Base-by-base conservation (phyloP, 23 red algal genomes). In the Cyanidioschyzon merolae region DNA sequence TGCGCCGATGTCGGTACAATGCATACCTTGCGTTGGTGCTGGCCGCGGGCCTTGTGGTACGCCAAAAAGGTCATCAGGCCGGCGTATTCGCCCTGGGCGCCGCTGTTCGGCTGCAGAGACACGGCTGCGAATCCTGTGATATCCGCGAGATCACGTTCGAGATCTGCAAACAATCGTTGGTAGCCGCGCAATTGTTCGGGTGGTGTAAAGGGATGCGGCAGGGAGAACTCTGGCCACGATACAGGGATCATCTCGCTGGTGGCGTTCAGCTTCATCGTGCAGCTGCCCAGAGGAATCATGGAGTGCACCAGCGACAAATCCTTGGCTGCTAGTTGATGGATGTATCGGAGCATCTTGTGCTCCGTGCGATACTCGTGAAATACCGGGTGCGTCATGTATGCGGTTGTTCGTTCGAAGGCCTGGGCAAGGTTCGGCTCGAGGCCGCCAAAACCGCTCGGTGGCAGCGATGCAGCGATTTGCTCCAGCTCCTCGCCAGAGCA, bases 251-350 rank as follows among this genome's bases (percentile, higher is more conserved):
- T 98, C 76, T 98, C 85, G 3, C 83, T 78, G 7, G 94, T 90
- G 7, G 94, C 83, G 81, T 98, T 98, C 29, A 98, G 74, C 80
- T 98, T 98, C 94, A 98, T 98, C 0, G 94, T 98, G 74, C 94
- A 98, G 37, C 87, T 90, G 50, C 94, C 94, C 2, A 98, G 84
- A 37, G 94, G 82, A 74, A 98, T 98, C 94, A 98, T 98, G 18
- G 94, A 98, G 81, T 98, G 94, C 34, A 88, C 88, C 2, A 98
- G 76, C 26, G 88, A 91, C 39, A 98, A 58, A 41, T 98, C 94
- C 37, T 88, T 86, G 0, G 77, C 59, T 63, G 87, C 77, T 38
- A 98, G 78, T 16, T 85, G 88, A 34, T 92, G 78, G 34, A 98
- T 89, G 78, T 98, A 98, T 39, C 94, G 85, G 41, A 98, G 67